Base-by-base conservation (phyloP, 306 rosid species). In the Cucumis melo region DNA sequence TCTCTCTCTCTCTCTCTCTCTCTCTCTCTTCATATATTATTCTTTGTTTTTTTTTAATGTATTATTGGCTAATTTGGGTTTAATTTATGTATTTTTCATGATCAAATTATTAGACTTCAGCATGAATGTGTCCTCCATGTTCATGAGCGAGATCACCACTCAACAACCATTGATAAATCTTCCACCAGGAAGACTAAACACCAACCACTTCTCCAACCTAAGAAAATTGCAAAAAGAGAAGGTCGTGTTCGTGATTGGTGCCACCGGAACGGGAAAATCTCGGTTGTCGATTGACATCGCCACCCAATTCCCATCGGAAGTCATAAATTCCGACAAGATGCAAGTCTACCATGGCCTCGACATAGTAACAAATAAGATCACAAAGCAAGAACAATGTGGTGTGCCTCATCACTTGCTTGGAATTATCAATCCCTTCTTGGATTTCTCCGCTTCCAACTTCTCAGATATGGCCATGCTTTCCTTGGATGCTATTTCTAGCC, bases 291-390 rank as follows among this genome's bases (percentile, higher is more conserved):
- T 92, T 38, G 95, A 90, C 82, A 82, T 94, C 1, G 97, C 95
- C 23, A 84, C 84, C 5, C 76, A 23, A 48, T 90, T 90, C 29
- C 81, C 84, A 0, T 86, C 93, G 0, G 96, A 94, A 80, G 81
- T 94, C 84, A 88, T 94, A 42, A 94, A 94, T 87, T 84, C 99
- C 0, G 99, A 94, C 77, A 94, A 94, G 88, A 90, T 94, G 67
- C 99, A 94, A 86, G 86, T 85, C 14, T 90, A 92, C 65, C 42
- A 89, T 16, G 99, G 96, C 2, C 92, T 94, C 0, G 93, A 90
- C 82, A 82, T 89, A 39, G 82, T 77, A 68, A 92, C 97, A 32
- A 94, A 94, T 87, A 94, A 94, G 83, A 81, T 92, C 83, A 72
- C 90, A 10, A 59, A 62, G 7, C 88, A 85, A 81, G 97, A 90